Base-by-base conservation (phyloP, 345 rosid genomes). In the Populus nigra region DNA sequence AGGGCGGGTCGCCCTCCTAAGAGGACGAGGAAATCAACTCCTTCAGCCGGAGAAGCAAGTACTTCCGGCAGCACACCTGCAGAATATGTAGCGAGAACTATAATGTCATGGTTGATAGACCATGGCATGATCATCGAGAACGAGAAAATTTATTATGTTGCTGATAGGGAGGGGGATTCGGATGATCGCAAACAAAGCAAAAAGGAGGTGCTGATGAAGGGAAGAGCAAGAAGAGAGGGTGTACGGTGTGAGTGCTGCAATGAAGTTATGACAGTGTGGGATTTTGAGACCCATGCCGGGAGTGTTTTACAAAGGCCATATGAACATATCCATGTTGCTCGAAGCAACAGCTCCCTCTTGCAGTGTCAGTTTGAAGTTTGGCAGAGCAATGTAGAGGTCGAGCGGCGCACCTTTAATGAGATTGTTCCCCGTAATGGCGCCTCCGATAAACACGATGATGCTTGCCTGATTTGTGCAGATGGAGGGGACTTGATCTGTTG, bases 401-500 rank as follows among this genome's bases (percentile, higher is more conserved):
- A 43, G 59, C 31, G 10, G 2, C 18, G 72, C 1, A 9, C 3
- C 2, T 68, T 15, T 31, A 76, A 81, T 31, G 3, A 11, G 2
- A 25, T 74, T 12, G 6, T 25, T 62, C 77, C 73, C 7, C 8
- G 20, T 18, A 11, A 16, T 22, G 75, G 53, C 2, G n/a, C 75
- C 0, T 5, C 6, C 1, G 83, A 86, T 11, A 1, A 2, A 10
- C 74, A 20, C 5, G 88, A 83, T 23, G 85, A 79, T 55, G 73
- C 73, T 3, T 83, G 88, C 17, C 78, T 78, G 53, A 12, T 85
- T 17, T 85, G 84, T 45, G 83, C 73, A 0, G 88, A 85, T 71
- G 84, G 84, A 1, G 84, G 88, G 9, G 70, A 83, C 0, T n/a
- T 85, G 10, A 39, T 85, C 8, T 83, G 88, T 13, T 85, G 84